A percentile compares a stretch with the other conserved stretches of the same genome.
Conservation (phyloP, 2,329 filamentous ascomycete genomes). For the Hortaea werneckii region DNA sequence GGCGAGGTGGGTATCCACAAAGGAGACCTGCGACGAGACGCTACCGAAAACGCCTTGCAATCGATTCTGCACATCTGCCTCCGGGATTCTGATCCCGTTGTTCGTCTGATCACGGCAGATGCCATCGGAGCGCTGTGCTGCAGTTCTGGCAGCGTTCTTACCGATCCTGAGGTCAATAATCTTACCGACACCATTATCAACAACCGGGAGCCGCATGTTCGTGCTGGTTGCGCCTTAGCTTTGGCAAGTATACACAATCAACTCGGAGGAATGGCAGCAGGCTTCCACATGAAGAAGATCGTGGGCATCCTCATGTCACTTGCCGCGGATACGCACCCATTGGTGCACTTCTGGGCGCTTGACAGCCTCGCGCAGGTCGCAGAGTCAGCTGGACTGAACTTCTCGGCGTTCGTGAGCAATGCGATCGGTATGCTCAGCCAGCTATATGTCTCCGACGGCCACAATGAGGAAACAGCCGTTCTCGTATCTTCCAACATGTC, state of each 20-base stretch:
- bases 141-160: slow-evolving; percentile 76
- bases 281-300: slow-evolving; percentile 92
- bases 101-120: slow-evolving; percentile 76
- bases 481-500: slow-evolving; percentile 84
- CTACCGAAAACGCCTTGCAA: slow-evolving; percentile 64
- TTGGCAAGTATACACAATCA: slow-evolving; percentile 89
- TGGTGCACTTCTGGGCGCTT: slow-evolving; percentile 92
- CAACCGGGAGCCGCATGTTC: slow-evolving; percentile 84
- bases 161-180: slow-evolving; percentile 79
- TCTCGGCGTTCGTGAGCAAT: slow-evolving; percentile 80
- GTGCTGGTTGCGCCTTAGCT: slow-evolving; percentile 89
- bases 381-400: slow-evolving; percentile 85
- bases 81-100: slow-evolving; percentile 71
- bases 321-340: slow-evolving; percentile 87
- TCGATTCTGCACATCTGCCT: slow-evolving; percentile 68
- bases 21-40: slow-evolving; percentile 62
- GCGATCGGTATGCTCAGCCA: slow-evolving; percentile 90
- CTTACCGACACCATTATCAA: slow-evolving; percentile 89
- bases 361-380: slow-evolving; percentile 79
- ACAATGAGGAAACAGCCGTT: slow-evolving; percentile 73
- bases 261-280: slow-evolving; percentile 94
- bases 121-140: slow-evolving; percentile 79
- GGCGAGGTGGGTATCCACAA: slow-evolving; percentile 65
- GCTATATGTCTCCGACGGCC: slow-evolving; percentile 81
- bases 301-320: slow-evolving; percentile 99